phyloP scores from a whole-genome alignment of 2,329 filamentous ascomycete species.

The Aspergillus fumigatus region DNA sequence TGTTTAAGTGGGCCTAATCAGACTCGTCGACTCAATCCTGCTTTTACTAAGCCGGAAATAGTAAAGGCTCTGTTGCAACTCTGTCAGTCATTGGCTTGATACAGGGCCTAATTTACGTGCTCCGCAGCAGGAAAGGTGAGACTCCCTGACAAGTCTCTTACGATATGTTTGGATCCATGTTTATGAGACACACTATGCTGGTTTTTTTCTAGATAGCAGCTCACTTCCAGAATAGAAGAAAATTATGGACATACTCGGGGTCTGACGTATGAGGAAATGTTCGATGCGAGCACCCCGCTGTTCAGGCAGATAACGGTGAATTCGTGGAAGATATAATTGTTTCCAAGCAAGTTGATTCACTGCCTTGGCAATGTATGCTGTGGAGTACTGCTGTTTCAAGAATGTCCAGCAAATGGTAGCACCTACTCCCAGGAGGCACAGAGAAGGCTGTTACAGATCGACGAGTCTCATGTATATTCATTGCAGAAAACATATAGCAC shows the following conservation, averaged over 20 bases:
- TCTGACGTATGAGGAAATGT: neutral
- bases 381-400: neutral
- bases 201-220: neutral
- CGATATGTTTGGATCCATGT: neutral
- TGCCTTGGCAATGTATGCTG: neutral
- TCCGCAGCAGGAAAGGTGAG: neutral
- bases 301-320: neutral
- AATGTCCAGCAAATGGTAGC: neutral
- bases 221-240: neutral
- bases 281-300: neutral
- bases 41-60: constrained; percentile 14
- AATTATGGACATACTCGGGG: neutral
- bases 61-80: constrained; percentile 3
- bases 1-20: constrained; percentile 5
- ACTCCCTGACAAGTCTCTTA: neutral
- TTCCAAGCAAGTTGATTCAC: neutral
- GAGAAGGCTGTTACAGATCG: neutral
- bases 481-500: neutral
- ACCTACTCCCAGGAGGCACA: neutral
- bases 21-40: neutral
- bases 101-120: neutral
- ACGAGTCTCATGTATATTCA: neutral
- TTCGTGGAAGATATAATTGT: no score
- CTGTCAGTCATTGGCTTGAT: constrained; percentile 9
- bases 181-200: neutral